Percentiles rank a stretch among this genome's conserved stretches.
phyloP scores from a whole-genome alignment of 768 basidiomycete genomes.

The Hemileccinum rubropunctum region DNA sequence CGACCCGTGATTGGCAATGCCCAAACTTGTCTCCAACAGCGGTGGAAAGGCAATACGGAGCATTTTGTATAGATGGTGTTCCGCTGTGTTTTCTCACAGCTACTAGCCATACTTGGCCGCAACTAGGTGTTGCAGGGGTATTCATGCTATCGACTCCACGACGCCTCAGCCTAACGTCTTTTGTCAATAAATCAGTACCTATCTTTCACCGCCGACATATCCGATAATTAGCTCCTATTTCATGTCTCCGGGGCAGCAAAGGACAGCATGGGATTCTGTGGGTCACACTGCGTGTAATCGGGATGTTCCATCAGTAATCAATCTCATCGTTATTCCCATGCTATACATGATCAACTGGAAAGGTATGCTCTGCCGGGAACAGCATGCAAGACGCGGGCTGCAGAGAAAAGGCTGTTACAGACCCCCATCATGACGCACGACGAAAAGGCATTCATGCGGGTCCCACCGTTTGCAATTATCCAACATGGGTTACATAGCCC shows the following conservation, averaged over 20 bases:
- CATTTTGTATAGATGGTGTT: slow-evolving; percentile 1
- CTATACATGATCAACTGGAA: slow-evolving; percentile 14
- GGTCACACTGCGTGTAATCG: slow-evolving; percentile 17
- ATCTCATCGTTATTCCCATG: slow-evolving; percentile 23
- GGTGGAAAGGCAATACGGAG: slow-evolving; percentile 6
- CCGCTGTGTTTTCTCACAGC: too few species aligned
- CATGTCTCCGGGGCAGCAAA: neutral
- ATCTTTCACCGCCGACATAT: slow-evolving; percentile 16
- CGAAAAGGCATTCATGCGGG: slow-evolving; percentile 10
- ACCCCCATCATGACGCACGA: slow-evolving; percentile 14
- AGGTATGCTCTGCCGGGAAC: slow-evolving; percentile 20
- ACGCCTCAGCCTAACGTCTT: slow-evolving; percentile 13
- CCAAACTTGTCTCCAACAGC: slow-evolving; percentile 7
- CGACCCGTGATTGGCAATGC: slow-evolving; percentile 17
- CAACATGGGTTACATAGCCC: slow-evolving; percentile 18
- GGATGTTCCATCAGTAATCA: slow-evolving; percentile 16
- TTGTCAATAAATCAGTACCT: slow-evolving; percentile 21
- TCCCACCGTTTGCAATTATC: slow-evolving; percentile 14
- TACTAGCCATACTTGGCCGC: too few species aligned
- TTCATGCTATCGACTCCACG: slow-evolving; percentile 17
- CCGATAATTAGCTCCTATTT: slow-evolving; percentile 21
- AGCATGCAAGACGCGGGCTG: slow-evolving; percentile 16
- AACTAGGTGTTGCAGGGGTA: neutral
- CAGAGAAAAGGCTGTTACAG: slow-evolving; percentile 11
- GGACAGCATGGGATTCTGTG: slow-evolving; percentile 5